These are phyloP conservation scores for Aspergillus biplanus DNA, from an alignment of 495 filamentous ascomycete species.

Conservation along the genomic window DNA sequence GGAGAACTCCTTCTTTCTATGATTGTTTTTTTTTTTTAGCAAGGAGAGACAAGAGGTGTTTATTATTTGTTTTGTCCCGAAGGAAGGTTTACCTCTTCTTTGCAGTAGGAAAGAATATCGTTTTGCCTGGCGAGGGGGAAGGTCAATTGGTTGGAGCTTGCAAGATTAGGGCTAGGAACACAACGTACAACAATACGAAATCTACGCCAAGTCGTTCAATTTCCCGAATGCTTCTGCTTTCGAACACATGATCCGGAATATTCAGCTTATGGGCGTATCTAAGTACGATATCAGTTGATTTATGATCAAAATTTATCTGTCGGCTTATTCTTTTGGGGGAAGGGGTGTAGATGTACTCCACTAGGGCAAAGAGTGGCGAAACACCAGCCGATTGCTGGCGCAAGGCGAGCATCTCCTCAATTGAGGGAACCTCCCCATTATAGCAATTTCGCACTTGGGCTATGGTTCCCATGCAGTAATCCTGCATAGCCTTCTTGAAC, in stretches of 20 bases:
- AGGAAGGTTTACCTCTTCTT: constrained; percentile 27
- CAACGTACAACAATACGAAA: constrained; percentile 33
- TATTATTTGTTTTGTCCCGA: neutral
- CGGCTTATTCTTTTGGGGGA: neutral
- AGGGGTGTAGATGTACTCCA: constrained; percentile 27
- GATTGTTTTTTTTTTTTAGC: neutral
- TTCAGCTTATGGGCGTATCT: constrained; percentile 35
- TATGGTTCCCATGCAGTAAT: constrained; percentile 32
- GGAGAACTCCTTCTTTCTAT: constrained; percentile 33
- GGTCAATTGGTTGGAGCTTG: neutral
- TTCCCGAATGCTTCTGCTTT: constrained; percentile 30
- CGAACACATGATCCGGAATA: constrained; percentile 36
- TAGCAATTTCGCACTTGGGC: constrained; percentile 30
- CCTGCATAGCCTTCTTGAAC: constrained; percentile 30
- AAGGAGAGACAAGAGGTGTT: neutral
- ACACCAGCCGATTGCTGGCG: constrained; percentile 33
- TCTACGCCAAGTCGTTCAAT: constrained; percentile 36
- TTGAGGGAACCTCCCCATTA: constrained; percentile 16
- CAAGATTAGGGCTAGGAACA: neutral
- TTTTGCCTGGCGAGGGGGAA: constrained; percentile 30
- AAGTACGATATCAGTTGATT: neutral
- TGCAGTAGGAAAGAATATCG: constrained; percentile 35
- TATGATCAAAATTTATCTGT: neutral
- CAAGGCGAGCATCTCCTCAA: constrained; percentile 30
- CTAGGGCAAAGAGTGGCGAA: constrained; percentile 34